Percentiles rank a stretch among this genome's conserved stretches.
Evolutionary conservation across 371 early-diverging fungal genomes (phyloP).

Genomic region (Lichtheimia ornata): DNA sequence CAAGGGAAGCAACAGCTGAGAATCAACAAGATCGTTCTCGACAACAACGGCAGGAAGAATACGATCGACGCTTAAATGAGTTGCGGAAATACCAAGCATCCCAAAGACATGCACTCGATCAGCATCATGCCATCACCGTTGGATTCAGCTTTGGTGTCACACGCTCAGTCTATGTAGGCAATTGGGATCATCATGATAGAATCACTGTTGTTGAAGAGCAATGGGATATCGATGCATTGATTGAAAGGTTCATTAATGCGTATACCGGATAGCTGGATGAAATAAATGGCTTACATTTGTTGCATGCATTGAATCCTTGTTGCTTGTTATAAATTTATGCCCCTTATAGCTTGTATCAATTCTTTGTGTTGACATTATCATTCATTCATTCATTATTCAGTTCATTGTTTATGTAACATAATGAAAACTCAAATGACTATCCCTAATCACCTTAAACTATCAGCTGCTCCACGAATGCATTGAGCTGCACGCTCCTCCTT

Average conservation of each 20-base stretch:
- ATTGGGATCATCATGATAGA: not conserved
- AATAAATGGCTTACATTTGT: not conserved
- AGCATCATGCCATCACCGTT: not conserved
- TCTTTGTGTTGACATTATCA: too few species aligned
- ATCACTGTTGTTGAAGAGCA: too few species aligned
- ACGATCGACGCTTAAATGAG: not conserved
- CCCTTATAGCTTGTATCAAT: too few species aligned
- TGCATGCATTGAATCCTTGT: too few species aligned
- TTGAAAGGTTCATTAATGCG: not conserved
- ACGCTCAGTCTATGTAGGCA: not conserved
- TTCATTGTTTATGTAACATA: too few species aligned
- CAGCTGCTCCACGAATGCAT: slow-evolving; percentile 7
- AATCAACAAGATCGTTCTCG: too few species aligned
- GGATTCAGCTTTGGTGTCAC: not conserved
- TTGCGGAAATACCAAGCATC: too few species aligned
- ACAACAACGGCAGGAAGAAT: not conserved
- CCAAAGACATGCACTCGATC: too few species aligned
- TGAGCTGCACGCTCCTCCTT: slow-evolving; percentile 31
- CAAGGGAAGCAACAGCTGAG: not conserved
- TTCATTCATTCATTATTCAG: too few species aligned
- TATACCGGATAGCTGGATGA: not conserved
- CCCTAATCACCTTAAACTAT: too few species aligned
- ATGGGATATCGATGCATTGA: slow-evolving; percentile 5
- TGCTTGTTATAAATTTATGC: too few species aligned
- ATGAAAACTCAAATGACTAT: too few species aligned